These are phyloP conservation scores for Butyriboletus loyo DNA, from an alignment of 768 basidiomycete species.

Conservation along the genomic window DNA sequence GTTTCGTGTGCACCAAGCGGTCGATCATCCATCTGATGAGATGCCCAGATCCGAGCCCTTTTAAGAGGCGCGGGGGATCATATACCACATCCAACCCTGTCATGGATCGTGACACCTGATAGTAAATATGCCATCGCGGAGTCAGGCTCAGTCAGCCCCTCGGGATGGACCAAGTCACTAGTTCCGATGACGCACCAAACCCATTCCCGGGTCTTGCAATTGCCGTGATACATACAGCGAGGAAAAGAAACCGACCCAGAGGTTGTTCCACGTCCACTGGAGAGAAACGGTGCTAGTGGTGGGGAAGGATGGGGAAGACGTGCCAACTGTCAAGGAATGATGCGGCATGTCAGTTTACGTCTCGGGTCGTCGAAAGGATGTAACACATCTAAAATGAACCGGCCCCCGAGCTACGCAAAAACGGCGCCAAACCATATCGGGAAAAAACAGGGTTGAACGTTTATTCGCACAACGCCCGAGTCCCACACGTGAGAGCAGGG, in stretches of 20 bases:
- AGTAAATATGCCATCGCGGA: constrained; percentile 21
- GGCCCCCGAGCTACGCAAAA: constrained; percentile 10
- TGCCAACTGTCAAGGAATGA: constrained; percentile 17
- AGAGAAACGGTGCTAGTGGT: neutral
- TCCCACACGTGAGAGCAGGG: constrained; percentile 4
- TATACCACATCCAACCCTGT: constrained; percentile 18
- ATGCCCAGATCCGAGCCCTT: constrained; percentile 17
- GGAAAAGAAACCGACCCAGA: neutral
- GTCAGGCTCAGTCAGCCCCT: constrained; percentile 2
- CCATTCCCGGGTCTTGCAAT: constrained; percentile 10
- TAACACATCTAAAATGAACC: constrained; percentile 6
- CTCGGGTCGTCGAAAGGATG: constrained; percentile 7
- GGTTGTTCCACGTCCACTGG: neutral
- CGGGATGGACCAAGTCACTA: constrained; percentile 2
- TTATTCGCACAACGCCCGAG: constrained; percentile 10
- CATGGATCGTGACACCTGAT: constrained; percentile 10
- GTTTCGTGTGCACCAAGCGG: constrained; percentile 7
- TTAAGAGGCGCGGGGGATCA: constrained; percentile 13
- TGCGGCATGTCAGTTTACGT: constrained; percentile 28
- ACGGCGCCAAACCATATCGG: constrained; percentile 8
- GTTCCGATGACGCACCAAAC: constrained; percentile 11
- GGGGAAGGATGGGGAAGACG: constrained; percentile 14
- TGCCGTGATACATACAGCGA: neutral
- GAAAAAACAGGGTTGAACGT: neutral
- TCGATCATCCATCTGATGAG: constrained; percentile 25